Conservation (phyloP, 2,329 filamentous ascomycete species). For the Tothia fuscella region DNA sequence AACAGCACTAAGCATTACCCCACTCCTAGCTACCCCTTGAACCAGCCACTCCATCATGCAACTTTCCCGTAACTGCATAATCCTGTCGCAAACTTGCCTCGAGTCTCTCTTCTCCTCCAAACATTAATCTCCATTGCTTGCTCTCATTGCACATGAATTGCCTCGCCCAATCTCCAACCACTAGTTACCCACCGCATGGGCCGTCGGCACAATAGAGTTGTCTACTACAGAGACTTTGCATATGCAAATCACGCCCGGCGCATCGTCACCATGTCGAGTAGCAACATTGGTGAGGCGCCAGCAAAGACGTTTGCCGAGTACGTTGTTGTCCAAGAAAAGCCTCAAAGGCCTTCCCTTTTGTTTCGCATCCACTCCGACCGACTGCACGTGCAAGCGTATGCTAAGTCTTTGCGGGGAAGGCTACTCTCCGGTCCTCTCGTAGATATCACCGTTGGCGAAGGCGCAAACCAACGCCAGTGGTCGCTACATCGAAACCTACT, state of each 20-base stretch:
- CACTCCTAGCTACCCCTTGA: too few species aligned
- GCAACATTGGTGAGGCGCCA: conserved; percentile 7
- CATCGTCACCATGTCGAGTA: conserved; percentile 9
- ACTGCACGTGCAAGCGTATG: conserved; percentile 28
- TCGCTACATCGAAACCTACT: conserved; percentile 41
- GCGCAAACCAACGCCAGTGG: conserved; percentile 33
- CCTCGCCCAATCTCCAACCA: not conserved
- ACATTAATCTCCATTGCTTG: too few species aligned
- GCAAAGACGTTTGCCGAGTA: conserved; percentile 12
- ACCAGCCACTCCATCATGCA: too few species aligned
- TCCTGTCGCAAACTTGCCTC: too few species aligned
- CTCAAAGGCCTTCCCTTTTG: conserved; percentile 20
- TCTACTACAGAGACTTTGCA: conserved; percentile 12
- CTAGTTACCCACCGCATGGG: conserved; percentile 10
- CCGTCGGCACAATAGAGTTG: conserved; percentile 11
- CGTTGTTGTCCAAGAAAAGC: conserved; percentile 1
- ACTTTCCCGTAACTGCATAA: too few species aligned
- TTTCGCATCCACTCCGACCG: conserved; percentile 26
- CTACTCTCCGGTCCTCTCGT: conserved; percentile 41
- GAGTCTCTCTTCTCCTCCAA: too few species aligned
- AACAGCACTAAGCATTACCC: not conserved
- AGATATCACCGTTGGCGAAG: conserved; percentile 38
- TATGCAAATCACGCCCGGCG: conserved; percentile 5
- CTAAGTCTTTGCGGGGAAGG: conserved; percentile 37
- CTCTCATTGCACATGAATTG: conserved; percentile 2